A percentile compares a stretch with the other conserved stretches of the same genome.
Evolutionary conservation across 179 eudicot genomes (phyloP).

Genomic region (Actinidia arguta): DNA sequence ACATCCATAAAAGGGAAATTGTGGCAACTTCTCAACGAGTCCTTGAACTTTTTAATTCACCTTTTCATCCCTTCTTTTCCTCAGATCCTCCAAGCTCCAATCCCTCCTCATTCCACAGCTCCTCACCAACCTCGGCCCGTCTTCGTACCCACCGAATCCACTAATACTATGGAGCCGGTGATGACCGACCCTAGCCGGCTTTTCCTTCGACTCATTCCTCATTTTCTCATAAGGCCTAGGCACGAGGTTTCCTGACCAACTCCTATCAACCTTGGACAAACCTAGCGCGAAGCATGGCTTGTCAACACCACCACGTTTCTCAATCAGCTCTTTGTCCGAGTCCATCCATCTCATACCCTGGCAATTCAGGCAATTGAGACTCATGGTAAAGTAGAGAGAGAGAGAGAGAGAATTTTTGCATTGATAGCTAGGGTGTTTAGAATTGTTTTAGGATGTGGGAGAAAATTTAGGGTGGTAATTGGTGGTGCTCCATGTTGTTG

Average conservation of each 20-base stretch:
- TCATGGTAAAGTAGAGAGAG: background rate
- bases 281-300: background rate
- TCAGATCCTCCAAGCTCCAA: conserved; percentile 37
- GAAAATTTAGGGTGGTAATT: background rate
- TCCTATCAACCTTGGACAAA: conserved; percentile 15
- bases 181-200: background rate
- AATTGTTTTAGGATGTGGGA: background rate
- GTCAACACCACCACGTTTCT: background rate
- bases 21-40: no score
- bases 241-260: conserved; percentile 32
- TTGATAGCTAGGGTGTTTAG: background rate
- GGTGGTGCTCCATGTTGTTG: background rate
- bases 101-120: conserved; percentile 39
- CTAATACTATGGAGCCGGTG: background rate
- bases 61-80: background rate
- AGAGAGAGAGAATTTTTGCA: background rate
- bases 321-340: conserved; percentile 12
- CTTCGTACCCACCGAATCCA: background rate
- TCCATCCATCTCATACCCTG: background rate
- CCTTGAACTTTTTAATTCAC: no score
- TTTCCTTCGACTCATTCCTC: background rate
- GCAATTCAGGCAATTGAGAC: conserved; percentile 29
- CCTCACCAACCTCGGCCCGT: conserved; percentile 22
- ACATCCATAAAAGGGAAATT: no score
- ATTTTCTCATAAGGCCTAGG: conserved; percentile 5